Percentiles rank a stretch among this genome's conserved stretches.
Evolutionary conservation across 169 alveolate species (phyloP).

Genomic region (Amoebophrya sp.): DNA sequence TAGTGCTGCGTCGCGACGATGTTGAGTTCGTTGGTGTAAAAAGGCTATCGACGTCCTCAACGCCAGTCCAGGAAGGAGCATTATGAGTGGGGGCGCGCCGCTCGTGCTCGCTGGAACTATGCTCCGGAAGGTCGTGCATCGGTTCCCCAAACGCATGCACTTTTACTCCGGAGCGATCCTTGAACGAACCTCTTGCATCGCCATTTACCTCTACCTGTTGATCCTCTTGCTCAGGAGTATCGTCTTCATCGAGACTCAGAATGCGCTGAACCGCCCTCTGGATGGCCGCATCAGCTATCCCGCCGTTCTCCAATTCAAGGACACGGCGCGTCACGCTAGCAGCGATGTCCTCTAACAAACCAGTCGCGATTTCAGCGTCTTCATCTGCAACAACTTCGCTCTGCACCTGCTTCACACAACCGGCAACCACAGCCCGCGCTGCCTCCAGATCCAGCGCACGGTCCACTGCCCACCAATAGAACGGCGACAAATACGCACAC

Average conservation of each 20-base stretch:
- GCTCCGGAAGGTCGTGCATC: too few species aligned
- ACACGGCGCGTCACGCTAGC: not conserved
- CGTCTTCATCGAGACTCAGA: too few species aligned
- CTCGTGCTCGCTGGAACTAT: not conserved
- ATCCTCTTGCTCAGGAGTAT: not conserved
- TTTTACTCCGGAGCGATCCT: too few species aligned
- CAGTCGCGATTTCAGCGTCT: not conserved
- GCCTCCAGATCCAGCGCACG: not conserved
- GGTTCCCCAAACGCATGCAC: too few species aligned
- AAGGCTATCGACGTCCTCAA: not conserved
- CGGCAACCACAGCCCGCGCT: not conserved
- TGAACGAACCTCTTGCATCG: too few species aligned
- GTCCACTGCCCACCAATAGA: not conserved
- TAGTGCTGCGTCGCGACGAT: not conserved
- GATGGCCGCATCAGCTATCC: not conserved
- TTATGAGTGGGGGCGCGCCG: not conserved
- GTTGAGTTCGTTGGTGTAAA: not conserved
- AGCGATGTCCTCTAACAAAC: not conserved
- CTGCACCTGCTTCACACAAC: not conserved
- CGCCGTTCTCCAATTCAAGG: not conserved
- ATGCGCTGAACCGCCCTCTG: not conserved
- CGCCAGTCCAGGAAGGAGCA: not conserved
- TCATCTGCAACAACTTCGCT: not conserved
- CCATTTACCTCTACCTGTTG: too few species aligned
- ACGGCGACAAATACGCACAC: not conserved